Evolutionary conservation across 2,329 filamentous ascomycete genomes (phyloP).

Genomic region (Elsinoe arachidis): DNA sequence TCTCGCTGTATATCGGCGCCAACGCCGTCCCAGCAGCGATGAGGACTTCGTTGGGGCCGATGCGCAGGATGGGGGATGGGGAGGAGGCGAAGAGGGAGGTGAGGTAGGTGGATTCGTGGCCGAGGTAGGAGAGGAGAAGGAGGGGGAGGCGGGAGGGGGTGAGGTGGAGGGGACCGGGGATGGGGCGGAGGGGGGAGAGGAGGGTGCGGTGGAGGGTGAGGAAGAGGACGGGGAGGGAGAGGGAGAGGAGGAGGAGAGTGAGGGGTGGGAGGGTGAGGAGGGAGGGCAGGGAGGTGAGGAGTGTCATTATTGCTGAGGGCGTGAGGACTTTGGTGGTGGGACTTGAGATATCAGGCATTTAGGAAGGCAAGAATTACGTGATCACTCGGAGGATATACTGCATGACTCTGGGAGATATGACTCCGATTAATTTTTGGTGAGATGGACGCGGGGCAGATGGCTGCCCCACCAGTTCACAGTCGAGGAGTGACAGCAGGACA

Average conservation of each 20-base stretch:
- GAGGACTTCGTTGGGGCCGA: constrained; percentile 24
- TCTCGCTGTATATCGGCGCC: constrained; percentile 42
- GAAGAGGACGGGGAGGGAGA: constrained; percentile 13
- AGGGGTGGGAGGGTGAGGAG: not conserved
- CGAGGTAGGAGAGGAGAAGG: constrained; percentile 2
- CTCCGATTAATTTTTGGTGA: not conserved
- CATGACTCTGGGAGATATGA: not conserved
- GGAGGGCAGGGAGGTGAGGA: not conserved
- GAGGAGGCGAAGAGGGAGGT: constrained; percentile 1
- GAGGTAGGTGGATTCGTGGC: constrained; percentile 1
- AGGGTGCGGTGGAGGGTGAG: constrained; percentile 21
- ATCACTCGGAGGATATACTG: not conserved
- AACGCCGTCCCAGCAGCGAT: constrained; percentile 40
- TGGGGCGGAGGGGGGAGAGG: constrained; percentile 20
- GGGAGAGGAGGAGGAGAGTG: not conserved
- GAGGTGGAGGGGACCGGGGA: constrained; percentile 23
- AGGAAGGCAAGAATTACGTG: not conserved
- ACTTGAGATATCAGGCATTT: not conserved
- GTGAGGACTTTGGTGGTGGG: not conserved
- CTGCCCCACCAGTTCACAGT: constrained; percentile 2
- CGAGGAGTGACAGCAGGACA: not conserved
- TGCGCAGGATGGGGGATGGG: constrained; percentile 1
- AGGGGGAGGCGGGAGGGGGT: constrained; percentile 19
- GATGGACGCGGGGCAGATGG: not conserved
- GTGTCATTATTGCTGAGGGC: not conserved